phyloP scores from a whole-genome alignment of 75 land plant species.

The Chamaecyparis obtusa region DNA sequence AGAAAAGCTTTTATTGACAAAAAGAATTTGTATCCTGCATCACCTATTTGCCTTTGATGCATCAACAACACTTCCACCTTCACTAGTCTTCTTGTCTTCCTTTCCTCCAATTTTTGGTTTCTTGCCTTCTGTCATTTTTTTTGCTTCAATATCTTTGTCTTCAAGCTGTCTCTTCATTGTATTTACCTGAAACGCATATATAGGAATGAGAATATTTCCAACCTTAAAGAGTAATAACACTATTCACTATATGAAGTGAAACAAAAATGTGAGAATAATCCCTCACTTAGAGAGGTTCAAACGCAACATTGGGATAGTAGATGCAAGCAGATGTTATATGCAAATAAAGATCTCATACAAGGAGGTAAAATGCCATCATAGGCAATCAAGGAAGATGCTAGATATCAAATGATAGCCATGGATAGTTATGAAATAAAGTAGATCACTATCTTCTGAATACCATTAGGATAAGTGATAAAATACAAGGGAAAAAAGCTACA shows the following conservation, averaged over 20 bases:
- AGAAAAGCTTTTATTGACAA: too few relatives aligned
- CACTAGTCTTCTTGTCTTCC: not conserved
- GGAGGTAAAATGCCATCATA: not conserved
- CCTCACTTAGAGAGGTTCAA: not conserved
- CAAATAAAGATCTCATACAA: not conserved
- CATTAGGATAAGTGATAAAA: not conserved
- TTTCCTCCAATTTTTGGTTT: constrained; percentile 7
- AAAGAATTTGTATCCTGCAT: not conserved
- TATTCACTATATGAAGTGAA: too few relatives aligned
- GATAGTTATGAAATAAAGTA: not conserved
- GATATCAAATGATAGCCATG: not conserved
- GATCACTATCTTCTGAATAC: not conserved
- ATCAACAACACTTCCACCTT: not conserved
- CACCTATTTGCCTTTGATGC: not conserved
- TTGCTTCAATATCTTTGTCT: not conserved
- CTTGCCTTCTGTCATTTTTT: constrained; percentile 7
- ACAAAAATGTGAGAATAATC: not conserved
- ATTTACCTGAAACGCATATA: not conserved
- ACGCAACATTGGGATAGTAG: not conserved
- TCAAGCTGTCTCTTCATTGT: constrained; percentile 2
- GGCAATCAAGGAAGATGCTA: not conserved
- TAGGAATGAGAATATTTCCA: not conserved
- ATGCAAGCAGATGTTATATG: not conserved
- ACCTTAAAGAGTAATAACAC: not conserved
- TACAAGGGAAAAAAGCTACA: not conserved